Evolutionary conservation across 2,329 filamentous ascomycete genomes (phyloP), one percentile per base, ranked within the genome.

Genomic region (Emmonsiellopsis sp.): DNA sequence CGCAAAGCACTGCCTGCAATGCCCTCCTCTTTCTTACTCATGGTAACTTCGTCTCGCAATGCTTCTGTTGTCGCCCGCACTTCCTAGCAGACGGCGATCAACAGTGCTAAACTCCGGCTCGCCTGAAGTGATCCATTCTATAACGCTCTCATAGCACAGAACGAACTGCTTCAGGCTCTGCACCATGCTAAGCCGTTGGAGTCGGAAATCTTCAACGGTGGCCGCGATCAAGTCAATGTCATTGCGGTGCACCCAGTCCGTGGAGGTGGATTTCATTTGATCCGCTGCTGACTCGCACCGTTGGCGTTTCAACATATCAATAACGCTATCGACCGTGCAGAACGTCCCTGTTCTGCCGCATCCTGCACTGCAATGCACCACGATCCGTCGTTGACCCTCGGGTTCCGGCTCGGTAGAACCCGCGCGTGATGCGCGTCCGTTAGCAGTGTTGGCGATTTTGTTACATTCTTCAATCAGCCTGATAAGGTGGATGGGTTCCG

Each of bases 281-380:
- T 34, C 44, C 46, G 32, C 54, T 62, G 51, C 37, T 16, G 40
- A 31, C 38, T 54, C 56, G 37, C 34, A 20, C 35, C 53, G 46
- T 69, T 95, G 90, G n/a, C 88, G 83, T 73, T 95, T 95, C 56
- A 98, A 74, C 87, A 96, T 95, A 70, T 96, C 91, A 54, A 97
- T 85, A 7, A 97, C 93, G 40, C 86, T 92, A 67, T 97, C 93
- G 13, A 97, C 90, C 0, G 93, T 95, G 68, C 93, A 97, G 66
- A 97, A 98, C 0, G 93, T 92, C 3, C 93, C 93, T 0, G 93
- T 98, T 11, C 93, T 86, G 0, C 93, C 93, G 70, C 93, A 98
- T 0, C 93, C 93, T 3, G 93, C 93, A 52, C 89, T 95, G 72
- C 93, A 98, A 68, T 98, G 93, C 0, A 98, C 92, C 20, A 98